phyloP scores from a whole-genome alignment of 768 basidiomycete genomes.

The Agaricus subrufescens region DNA sequence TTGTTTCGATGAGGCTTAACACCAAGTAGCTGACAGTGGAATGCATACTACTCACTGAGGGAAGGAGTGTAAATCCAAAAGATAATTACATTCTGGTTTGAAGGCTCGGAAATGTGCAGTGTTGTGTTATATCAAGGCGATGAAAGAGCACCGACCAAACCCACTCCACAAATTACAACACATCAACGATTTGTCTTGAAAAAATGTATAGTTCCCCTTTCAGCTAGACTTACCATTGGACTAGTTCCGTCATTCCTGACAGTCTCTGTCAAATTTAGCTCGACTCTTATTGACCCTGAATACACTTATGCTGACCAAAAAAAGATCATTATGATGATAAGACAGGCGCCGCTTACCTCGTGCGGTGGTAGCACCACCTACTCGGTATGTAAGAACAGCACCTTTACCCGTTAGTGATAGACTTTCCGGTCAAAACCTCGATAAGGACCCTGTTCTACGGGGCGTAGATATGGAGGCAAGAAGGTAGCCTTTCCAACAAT shows the following conservation, averaged over 20 bases:
- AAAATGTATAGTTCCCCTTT: constrained; percentile 24
- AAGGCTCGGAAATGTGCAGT: no score
- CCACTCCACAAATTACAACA: constrained; percentile 16
- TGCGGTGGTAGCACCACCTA: no score
- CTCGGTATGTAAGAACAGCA: no score
- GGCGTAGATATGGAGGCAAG: constrained; percentile 26
- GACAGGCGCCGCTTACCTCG: constrained; percentile 29
- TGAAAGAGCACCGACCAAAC: no score
- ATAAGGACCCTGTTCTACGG: constrained; percentile 31
- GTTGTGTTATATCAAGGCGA: no score
- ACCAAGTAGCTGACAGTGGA: no score
- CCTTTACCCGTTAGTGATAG: constrained; percentile 30
- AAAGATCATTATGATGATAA: constrained; percentile 27
- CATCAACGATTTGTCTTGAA: constrained; percentile 31
- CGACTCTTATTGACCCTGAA: constrained; percentile 38
- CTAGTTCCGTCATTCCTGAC: constrained; percentile 9
- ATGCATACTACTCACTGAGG: no score
- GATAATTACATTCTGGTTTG: constrained; percentile 6
- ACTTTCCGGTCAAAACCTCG: constrained; percentile 27
- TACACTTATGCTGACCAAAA: constrained; percentile 42
- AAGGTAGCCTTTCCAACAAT: constrained; percentile 21
- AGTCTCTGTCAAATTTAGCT: constrained; percentile 29
- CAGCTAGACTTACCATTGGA: no score
- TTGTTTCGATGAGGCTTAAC: background rate
- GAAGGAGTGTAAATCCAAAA: constrained; percentile 29